Base-by-base conservation (phyloP, 2,329 filamentous ascomycete genomes). In the Aspergillus viridinutans region DNA sequence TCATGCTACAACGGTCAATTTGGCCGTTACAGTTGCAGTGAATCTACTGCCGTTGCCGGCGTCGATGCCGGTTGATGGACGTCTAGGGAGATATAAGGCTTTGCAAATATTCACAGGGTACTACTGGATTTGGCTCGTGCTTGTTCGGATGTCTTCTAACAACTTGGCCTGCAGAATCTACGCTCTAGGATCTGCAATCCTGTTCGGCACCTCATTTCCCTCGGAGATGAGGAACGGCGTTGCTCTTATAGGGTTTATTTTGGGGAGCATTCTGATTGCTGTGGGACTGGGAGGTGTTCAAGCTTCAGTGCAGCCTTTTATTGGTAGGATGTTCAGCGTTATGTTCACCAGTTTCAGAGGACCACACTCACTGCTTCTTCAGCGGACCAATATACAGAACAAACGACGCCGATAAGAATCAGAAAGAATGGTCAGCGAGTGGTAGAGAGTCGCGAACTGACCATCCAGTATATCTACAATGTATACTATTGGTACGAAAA, bases 401-500 rank as follows among this genome's bases (percentile, higher is more conserved):
- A 14, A 17, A 7, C 23, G 3, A 7, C 17, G 43, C 43, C 12
- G 8, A 43, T 43, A 21, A 43, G 40, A 2, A 12, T 21, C 20
- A 10, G 20, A 2, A 23, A 43, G 21, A 55, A 21, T n/a, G 54
- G 54, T 4, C 10, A 56, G 35, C 40, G 25, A 2, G 54, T 52
- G 28, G 48, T 56, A 7, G 32, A 35, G 6, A 45, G 42, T 32
- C 54, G 43, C 17, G 38, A 28, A 9, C n/a, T 56, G 21, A 56
- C 54, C 20, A 26, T 56, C 10, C 54, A 52, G 25, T 52, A 52
- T 32, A 35, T 56, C 1, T 56, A 56, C 43, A 56, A 52, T 20
- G n/a, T 52, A 8, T 56, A 52, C 32, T 58, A 53, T 50, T 58
- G 53, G 56, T 56, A 12, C 45, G 53, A 21, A 49, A 10, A 25